phyloP scores from a whole-genome alignment of 352 stramenopile genomes.

The Globisporangium ultimum region DNA sequence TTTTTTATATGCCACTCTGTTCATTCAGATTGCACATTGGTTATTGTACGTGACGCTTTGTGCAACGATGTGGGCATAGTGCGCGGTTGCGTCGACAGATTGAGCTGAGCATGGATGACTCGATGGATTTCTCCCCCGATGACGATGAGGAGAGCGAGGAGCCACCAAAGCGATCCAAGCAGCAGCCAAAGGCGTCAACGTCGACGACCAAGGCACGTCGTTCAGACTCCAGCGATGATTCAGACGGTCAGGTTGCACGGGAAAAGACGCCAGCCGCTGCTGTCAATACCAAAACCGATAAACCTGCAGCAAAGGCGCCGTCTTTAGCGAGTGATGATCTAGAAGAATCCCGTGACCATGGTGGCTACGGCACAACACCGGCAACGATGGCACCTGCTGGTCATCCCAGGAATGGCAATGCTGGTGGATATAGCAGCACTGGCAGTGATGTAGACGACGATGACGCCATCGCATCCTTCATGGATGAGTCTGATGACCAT shows the following conservation, averaged over 20 bases:
- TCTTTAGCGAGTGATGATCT: slow-evolving; percentile 1
- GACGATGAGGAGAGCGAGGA: neutral
- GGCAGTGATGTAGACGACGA: slow-evolving; percentile 12
- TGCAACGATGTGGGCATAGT: neutral
- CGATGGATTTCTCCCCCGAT: slow-evolving; percentile 30
- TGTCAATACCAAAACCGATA: too few relatives aligned
- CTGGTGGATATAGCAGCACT: slow-evolving; percentile 5
- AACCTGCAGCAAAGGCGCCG: too few relatives aligned
- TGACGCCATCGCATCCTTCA: slow-evolving; percentile 12
- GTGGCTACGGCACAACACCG: neutral
- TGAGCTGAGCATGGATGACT: slow-evolving; percentile 55
- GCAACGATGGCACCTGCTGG: neutral
- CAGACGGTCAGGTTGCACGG: neutral
- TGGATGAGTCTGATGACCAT: slow-evolving; percentile 14
- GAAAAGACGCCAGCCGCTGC: neutral
- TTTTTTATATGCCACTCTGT: too few relatives aligned
- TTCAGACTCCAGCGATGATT: slow-evolving; percentile 5
- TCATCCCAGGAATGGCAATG: neutral
- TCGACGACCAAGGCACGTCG: neutral
- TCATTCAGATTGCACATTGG: too few relatives aligned
- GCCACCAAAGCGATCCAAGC: too few relatives aligned
- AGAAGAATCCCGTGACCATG: neutral
- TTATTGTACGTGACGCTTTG: neutral
- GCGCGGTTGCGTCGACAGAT: slow-evolving; percentile 21
- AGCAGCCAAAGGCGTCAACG: neutral